These are phyloP conservation scores for Solanum ahanhuiri DNA, from an alignment of 257 asterid species.

Conservation along the genomic window DNA sequence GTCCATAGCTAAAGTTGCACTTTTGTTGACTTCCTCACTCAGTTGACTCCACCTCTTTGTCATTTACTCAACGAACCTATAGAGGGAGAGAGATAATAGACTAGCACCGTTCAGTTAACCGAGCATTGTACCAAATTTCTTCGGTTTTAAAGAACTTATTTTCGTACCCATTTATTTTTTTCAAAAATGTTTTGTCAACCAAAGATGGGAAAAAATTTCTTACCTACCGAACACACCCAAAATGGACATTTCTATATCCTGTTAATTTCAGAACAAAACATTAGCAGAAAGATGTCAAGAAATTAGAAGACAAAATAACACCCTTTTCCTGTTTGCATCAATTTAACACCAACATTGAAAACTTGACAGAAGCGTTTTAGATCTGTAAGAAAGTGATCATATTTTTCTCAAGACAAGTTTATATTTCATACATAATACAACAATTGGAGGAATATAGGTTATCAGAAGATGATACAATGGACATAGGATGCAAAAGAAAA, in stretches of 20 bases:
- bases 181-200: background rate
- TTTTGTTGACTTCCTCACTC: too few relatives aligned
- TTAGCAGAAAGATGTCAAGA: background rate
- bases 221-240: background rate
- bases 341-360: background rate
- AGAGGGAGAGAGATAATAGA: too few relatives aligned
- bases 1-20: too few relatives aligned
- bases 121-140: too few relatives aligned
- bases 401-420: background rate
- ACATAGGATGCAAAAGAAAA: too few relatives aligned
- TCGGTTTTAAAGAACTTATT: background rate
- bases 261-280: background rate
- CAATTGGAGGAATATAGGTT: too few relatives aligned
- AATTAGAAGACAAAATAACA: background rate
- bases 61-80: too few relatives aligned
- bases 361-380: background rate
- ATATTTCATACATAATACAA: too few relatives aligned
- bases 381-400: background rate
- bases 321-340: background rate
- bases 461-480: too few relatives aligned
- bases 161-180: background rate
- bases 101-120: too few relatives aligned
- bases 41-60: too few relatives aligned
- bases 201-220: background rate
- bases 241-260: background rate